phyloP scores from a whole-genome alignment of 2,329 filamentous ascomycete genomes.

The Epichloe sp. region DNA sequence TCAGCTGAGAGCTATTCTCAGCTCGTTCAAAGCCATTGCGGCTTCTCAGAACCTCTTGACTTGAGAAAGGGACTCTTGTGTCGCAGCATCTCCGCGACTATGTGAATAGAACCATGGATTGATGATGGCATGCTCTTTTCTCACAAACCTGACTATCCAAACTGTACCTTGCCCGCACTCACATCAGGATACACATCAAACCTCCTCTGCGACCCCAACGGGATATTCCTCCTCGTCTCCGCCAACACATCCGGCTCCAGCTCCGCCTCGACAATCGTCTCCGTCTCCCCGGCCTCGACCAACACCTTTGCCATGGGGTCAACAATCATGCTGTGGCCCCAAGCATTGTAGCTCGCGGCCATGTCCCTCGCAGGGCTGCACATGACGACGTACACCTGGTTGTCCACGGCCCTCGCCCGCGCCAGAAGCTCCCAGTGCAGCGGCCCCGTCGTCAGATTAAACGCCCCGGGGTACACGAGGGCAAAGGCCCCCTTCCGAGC shows the following conservation, averaged over 20 bases:
- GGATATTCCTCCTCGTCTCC: conserved; percentile 69
- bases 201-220: conserved; percentile 68
- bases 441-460: conserved; percentile 86
- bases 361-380: conserved; percentile 82
- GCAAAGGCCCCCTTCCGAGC: conserved; percentile 77
- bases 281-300: conserved; percentile 62
- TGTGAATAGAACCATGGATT: not conserved
- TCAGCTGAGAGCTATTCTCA: not conserved
- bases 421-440: conserved; percentile 83
- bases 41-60: not conserved
- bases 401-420: conserved; percentile 76
- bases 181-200: conserved; percentile 96
- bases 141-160: conserved; percentile 15
- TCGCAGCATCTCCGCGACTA: not conserved
- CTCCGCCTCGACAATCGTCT: conserved; percentile 63
- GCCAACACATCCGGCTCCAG: conserved; percentile 56
- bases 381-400: conserved; percentile 85
- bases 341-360: conserved; percentile 70
- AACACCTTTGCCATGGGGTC: conserved; percentile 81
- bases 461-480: conserved; percentile 89
- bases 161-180: conserved; percentile 41
- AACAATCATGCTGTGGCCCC: conserved; percentile 78
- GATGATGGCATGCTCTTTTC: not conserved
- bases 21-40: not conserved
- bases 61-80: not conserved